Percentiles rank a stretch among this genome's conserved stretches.
phyloP scores from a whole-genome alignment of 441 rosid genomes.

The Erysimum cheiri region DNA sequence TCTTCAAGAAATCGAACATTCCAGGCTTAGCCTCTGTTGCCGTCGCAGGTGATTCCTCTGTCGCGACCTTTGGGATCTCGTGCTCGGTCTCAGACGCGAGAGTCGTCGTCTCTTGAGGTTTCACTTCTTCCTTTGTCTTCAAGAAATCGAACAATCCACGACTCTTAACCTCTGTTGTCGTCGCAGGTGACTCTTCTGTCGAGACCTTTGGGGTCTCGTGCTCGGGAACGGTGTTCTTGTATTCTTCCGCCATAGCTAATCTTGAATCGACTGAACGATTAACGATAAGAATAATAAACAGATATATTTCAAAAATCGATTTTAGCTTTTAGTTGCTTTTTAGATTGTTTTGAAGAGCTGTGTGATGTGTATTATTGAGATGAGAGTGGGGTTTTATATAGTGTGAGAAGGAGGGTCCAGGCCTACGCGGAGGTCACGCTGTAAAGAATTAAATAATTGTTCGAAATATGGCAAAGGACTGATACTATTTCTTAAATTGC shows the following conservation, averaged over 20 bases:
- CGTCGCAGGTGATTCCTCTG: neutral
- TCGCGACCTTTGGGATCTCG: slow-evolving; percentile 39
- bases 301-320: neutral
- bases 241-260: slow-evolving; percentile 21
- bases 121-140: slow-evolving; percentile 59
- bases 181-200: slow-evolving; percentile 16
- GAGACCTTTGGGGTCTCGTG: slow-evolving; percentile 23
- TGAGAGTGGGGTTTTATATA: slow-evolving; percentile 45
- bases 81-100: slow-evolving; percentile 55
- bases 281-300: neutral
- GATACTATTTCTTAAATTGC: slow-evolving; percentile 17
- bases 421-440: slow-evolving; percentile 45
- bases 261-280: neutral
- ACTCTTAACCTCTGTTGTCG: slow-evolving; percentile 51
- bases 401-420: slow-evolving; percentile 32
- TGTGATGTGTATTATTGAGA: slow-evolving; percentile 25
- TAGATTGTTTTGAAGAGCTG: slow-evolving; percentile 3
- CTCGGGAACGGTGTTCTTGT: slow-evolving; percentile 26
- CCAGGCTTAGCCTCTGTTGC: slow-evolving; percentile 59
- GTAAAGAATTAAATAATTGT: slow-evolving; percentile 11
- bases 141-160: slow-evolving; percentile 73
- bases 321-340: slow-evolving; percentile 1
- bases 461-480: neutral
- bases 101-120: slow-evolving; percentile 49
- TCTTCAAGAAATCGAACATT: slow-evolving; percentile 63